These are phyloP conservation scores for Gossypium raimondii DNA, from an alignment of 345 rosid genomes.

Conservation along the genomic window DNA sequence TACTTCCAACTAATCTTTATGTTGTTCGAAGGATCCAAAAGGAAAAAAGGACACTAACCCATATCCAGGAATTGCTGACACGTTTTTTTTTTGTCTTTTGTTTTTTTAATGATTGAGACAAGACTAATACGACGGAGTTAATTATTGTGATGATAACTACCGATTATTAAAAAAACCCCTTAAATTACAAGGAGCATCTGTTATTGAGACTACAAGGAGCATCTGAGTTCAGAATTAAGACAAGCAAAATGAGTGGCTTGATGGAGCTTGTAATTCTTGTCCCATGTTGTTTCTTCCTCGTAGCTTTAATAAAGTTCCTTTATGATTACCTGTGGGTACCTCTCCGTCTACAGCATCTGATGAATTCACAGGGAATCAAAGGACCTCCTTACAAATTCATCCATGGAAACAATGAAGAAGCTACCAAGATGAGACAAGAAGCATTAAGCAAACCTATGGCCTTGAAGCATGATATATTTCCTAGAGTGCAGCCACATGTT, in stretches of 20 bases:
- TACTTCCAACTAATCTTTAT: no score
- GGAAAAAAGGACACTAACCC: no score
- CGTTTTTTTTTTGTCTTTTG: no score
- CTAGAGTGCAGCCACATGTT: slow-evolving; percentile 25
- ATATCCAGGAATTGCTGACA: no score
- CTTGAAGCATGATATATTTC: slow-evolving; percentile 21
- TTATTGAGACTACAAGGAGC: neutral
- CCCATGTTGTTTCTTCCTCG: slow-evolving; percentile 1
- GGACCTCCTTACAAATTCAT: slow-evolving; percentile 38
- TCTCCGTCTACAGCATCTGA: slow-evolving; percentile 7
- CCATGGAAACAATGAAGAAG: slow-evolving; percentile 35
- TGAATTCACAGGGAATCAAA: slow-evolving; percentile 25
- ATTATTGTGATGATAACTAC: no score
- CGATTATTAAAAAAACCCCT: no score
- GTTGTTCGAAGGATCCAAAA: no score
- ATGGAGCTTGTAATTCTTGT: neutral
- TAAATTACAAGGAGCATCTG: no score
- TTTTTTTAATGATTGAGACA: no score
- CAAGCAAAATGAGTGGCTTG: neutral
- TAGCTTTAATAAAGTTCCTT: slow-evolving; percentile 14
- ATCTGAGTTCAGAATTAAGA: neutral
- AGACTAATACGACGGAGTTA: no score
- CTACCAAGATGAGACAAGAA: slow-evolving; percentile 5
- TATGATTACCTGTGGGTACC: slow-evolving; percentile 31
- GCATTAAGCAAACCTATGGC: slow-evolving; percentile 17